Conservation (phyloP, 2,329 filamentous ascomycete species). For the Pestalotiopsis fici region DNA sequence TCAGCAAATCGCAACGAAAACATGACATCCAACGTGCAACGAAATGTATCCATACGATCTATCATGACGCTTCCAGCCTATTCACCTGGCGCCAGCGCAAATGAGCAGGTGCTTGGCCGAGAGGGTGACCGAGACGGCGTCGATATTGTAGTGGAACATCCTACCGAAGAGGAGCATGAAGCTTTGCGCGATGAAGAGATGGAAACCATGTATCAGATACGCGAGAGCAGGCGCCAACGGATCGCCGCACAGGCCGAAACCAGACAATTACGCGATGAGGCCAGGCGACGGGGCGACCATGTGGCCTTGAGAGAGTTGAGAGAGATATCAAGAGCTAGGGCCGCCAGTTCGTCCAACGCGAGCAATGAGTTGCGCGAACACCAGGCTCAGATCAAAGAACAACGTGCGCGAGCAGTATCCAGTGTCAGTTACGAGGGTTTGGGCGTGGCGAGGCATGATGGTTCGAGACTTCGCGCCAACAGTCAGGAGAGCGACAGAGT, state of each 20-base stretch:
- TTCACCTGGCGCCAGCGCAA: constrained; percentile 68
- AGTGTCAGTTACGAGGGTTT: constrained; percentile 77
- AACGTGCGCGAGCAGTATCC: constrained; percentile 68
- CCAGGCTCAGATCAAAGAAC: constrained; percentile 57
- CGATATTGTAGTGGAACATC: constrained; percentile 85
- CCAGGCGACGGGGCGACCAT: constrained; percentile 70
- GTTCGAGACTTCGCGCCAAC: constrained; percentile 72
- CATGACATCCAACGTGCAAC: constrained; percentile 56
- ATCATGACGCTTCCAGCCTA: constrained; percentile 93
- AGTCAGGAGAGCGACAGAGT: constrained; percentile 73
- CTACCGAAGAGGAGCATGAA: constrained; percentile 79
- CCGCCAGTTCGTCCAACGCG: constrained; percentile 46
- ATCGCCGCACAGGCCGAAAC: constrained; percentile 76
- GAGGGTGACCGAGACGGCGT: constrained; percentile 92
- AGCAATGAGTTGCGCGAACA: constrained; percentile 61
- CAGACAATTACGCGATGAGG: constrained; percentile 69
- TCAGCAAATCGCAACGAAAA: constrained; percentile 21
- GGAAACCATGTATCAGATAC: constrained; percentile 89
- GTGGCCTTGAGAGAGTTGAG: constrained; percentile 68
- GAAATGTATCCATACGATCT: constrained; percentile 86
- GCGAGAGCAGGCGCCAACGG: constrained; percentile 74
- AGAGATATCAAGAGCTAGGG: constrained; percentile 47
- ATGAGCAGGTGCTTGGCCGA: constrained; percentile 80
- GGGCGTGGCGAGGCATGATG: constrained; percentile 76
- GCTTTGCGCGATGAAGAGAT: constrained; percentile 82